phyloP scores from a whole-genome alignment of 78 protist species.

The Neovahlkampfia damariscottae region DNA sequence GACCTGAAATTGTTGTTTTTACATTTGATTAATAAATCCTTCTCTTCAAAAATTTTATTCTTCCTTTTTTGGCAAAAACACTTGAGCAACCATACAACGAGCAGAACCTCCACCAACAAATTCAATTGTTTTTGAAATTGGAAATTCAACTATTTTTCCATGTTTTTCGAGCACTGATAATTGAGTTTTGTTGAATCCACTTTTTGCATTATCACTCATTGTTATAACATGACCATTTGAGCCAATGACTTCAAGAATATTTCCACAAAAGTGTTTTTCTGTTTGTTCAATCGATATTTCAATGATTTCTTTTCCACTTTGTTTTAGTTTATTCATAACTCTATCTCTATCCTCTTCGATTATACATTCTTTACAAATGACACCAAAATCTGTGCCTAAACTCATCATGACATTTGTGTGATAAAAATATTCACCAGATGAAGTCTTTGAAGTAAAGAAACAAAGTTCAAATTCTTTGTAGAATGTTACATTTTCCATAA shows the following conservation, averaged over 20 bases:
- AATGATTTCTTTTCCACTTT: slow-evolving; percentile 28
- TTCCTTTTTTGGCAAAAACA: neutral
- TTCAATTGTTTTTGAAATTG: slow-evolving; percentile 34
- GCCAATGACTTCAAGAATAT: slow-evolving; percentile 35
- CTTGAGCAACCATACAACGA: slow-evolving; percentile 55
- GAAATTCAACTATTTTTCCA: slow-evolving; percentile 1
- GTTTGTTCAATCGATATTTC: slow-evolving; percentile 32
- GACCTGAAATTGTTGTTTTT: too few species aligned
- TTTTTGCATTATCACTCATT: slow-evolving; percentile 11
- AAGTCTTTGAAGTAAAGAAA: neutral
- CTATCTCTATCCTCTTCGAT: neutral
- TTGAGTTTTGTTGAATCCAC: slow-evolving; percentile 41
- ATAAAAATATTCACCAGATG: slow-evolving; percentile 11
- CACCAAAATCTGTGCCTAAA: slow-evolving; percentile 23
- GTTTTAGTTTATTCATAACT: neutral
- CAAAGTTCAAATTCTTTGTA: neutral
- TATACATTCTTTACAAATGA: slow-evolving; percentile 26
- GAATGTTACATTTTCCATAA: neutral
- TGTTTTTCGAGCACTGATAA: neutral
- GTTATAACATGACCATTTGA: slow-evolving; percentile 14
- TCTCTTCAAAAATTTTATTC: too few species aligned
- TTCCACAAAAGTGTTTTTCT: slow-evolving; percentile 31
- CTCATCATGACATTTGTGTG: slow-evolving; percentile 57
- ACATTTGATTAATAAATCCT: too few species aligned
- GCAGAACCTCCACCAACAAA: slow-evolving; percentile 56